Conservation (phyloP, 306 rosid species). For the Echinosophora koreensis region DNA sequence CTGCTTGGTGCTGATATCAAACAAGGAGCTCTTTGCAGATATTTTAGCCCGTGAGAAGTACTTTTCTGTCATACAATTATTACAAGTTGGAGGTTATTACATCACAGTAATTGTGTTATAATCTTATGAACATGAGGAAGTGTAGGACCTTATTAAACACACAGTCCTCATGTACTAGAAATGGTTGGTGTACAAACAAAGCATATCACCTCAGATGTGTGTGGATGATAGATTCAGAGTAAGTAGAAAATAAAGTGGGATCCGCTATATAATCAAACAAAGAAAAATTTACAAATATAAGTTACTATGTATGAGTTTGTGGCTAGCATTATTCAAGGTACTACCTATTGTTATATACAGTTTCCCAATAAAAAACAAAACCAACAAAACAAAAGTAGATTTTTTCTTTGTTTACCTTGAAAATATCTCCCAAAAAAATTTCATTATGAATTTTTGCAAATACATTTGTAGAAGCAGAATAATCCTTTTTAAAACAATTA, state of each 20-base stretch:
- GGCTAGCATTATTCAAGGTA: too few relatives aligned
- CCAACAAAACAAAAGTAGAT: neutral
- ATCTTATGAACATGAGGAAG: neutral
- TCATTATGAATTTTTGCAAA: neutral
- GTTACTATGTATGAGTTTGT: too few relatives aligned
- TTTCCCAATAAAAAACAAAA: neutral
- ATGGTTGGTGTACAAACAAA: too few relatives aligned
- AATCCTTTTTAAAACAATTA: neutral
- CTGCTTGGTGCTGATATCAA: neutral
- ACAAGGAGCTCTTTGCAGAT: constrained; percentile 8
- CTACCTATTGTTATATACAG: neutral
- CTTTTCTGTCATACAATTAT: neutral
- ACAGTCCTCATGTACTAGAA: too few relatives aligned
- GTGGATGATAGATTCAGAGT: too few relatives aligned
- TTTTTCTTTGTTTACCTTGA: neutral
- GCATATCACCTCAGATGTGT: too few relatives aligned
- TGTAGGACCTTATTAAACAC: neutral
- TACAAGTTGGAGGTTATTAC: constrained; percentile 15
- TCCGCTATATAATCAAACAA: too few relatives aligned
- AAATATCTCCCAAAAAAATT: neutral
- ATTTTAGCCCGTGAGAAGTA: neutral
- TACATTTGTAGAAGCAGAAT: neutral
- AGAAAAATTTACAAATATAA: too few relatives aligned
- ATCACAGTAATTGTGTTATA: neutral
- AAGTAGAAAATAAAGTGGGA: too few relatives aligned